phyloP scores from a whole-genome alignment of 2,329 filamentous ascomycete genomes.

The Claviceps sp. region DNA sequence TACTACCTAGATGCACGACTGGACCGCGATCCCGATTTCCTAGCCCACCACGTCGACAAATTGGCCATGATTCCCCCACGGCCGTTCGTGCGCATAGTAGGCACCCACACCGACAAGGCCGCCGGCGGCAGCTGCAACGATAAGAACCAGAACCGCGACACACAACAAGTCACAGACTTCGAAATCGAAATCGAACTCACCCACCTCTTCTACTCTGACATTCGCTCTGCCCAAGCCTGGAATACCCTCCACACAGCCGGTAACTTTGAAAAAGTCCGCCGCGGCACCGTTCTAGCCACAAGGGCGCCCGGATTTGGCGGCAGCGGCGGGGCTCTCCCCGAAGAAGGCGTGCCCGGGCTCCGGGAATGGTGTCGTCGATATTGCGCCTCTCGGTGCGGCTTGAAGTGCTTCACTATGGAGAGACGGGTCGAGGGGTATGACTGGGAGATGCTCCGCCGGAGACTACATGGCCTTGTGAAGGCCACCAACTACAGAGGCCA shows the following conservation, averaged over 20 bases:
- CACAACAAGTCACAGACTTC: conserved; percentile 44
- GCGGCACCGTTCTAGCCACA: conserved; percentile 47
- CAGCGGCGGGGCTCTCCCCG: conserved; percentile 12
- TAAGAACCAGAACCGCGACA: conserved; percentile 27
- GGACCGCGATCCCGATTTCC: conserved; percentile 27
- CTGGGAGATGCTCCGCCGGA: conserved; percentile 33
- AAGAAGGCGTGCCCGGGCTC: conserved; percentile 19
- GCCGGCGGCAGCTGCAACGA: not conserved
- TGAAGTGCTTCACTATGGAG: conserved; percentile 43
- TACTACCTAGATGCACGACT: conserved; percentile 32
- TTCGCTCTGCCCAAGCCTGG: conserved; percentile 26
- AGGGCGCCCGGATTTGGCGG: conserved; percentile 32
- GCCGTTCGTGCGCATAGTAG: conserved; percentile 37
- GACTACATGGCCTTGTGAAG: conserved; percentile 43
- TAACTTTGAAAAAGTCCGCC: conserved; percentile 45
- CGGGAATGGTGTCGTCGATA: conserved; percentile 56
- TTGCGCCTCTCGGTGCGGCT: conserved; percentile 40
- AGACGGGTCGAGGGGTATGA: conserved; percentile 48
- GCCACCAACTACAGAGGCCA: conserved; percentile 55
- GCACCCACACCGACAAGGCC: conserved; percentile 28
- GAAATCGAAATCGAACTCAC: conserved; percentile 45
- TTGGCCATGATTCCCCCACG: conserved; percentile 37
- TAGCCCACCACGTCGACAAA: conserved; percentile 30
- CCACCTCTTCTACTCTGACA: conserved; percentile 38
- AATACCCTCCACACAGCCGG: conserved; percentile 35